Conservation (phyloP, 352 stramenopile genomes). For the Globisporangium canariense region DNA sequence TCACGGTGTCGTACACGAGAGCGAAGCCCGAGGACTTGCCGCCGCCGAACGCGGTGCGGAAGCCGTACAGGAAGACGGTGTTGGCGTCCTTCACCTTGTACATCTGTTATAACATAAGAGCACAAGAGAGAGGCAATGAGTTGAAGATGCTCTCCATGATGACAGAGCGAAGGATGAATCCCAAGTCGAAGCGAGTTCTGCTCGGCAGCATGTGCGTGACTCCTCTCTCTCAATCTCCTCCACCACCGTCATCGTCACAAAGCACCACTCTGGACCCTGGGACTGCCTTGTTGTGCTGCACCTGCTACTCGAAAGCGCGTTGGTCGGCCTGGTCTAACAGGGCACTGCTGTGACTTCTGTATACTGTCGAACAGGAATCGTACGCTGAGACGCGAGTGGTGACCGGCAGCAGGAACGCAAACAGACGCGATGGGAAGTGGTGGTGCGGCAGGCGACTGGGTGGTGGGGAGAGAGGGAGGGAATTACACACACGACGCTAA, state of each 20-base stretch:
- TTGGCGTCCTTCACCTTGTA: conserved; percentile 97
- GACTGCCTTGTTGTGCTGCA: background rate
- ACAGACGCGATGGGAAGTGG: background rate
- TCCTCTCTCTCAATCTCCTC: background rate
- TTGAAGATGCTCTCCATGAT: background rate
- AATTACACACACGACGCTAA: background rate
- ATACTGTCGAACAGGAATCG: background rate
- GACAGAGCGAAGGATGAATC: conserved; percentile 1
- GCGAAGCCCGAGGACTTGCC: conserved; percentile 98
- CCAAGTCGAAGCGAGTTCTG: background rate
- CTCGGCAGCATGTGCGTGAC: background rate
- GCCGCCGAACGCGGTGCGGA: conserved; percentile 97
- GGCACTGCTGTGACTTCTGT: background rate
- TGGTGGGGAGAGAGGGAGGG: background rate
- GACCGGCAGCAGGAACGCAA: too few species aligned
- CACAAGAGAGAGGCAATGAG: conserved; percentile 4
- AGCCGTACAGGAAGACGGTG: conserved; percentile 96
- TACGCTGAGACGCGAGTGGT: too few species aligned
- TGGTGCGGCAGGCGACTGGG: background rate
- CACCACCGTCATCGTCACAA: background rate
- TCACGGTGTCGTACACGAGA: conserved; percentile 98
- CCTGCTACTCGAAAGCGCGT: too few species aligned
- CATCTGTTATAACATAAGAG: conserved; percentile 46
- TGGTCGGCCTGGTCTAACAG: too few species aligned
- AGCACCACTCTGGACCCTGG: background rate